Evolutionary conservation across 2,329 filamentous ascomycete species (phyloP).

Genomic region (Chaetothyriales sp.): DNA sequence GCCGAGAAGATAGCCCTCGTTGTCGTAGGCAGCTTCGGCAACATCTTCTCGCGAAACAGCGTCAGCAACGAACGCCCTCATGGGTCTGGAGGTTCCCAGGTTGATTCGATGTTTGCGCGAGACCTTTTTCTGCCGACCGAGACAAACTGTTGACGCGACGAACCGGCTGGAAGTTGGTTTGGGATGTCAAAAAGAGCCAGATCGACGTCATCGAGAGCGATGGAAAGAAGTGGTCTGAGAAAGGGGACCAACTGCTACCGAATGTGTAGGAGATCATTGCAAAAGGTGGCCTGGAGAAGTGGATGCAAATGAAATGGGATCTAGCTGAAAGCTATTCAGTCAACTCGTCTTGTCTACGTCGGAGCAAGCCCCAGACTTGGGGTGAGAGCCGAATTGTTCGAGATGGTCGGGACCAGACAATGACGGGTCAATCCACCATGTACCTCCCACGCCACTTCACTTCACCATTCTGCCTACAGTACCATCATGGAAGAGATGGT

Average conservation of each 20-base stretch:
- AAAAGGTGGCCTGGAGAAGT: slow-evolving; percentile 62
- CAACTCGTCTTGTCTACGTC: neutral
- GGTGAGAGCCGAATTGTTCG: neutral
- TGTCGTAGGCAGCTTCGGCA: slow-evolving; percentile 66
- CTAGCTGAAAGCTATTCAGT: neutral
- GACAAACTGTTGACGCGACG: slow-evolving; percentile 51
- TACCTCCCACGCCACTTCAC: neutral
- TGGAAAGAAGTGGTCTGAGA: slow-evolving; percentile 59
- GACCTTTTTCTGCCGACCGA: slow-evolving; percentile 28
- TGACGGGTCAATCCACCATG: too few relatives aligned
- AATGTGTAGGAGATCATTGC: slow-evolving; percentile 82
- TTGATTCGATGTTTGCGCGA: slow-evolving; percentile 24
- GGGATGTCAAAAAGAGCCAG: slow-evolving; percentile 62
- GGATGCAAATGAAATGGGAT: slow-evolving; percentile 60
- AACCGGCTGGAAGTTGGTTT: slow-evolving; percentile 71
- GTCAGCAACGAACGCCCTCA: slow-evolving; percentile 31
- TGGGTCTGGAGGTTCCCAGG: slow-evolving; percentile 27
- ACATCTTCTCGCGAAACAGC: slow-evolving; percentile 59
- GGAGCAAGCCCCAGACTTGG: neutral
- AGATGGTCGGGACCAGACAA: too few relatives aligned
- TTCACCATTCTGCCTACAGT: neutral
- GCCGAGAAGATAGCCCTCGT: slow-evolving; percentile 70
- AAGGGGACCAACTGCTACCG: slow-evolving; percentile 67
- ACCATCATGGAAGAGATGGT: too few relatives aligned
- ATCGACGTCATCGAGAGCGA: slow-evolving; percentile 59